These are phyloP conservation scores for Phytophthora pini DNA, from an alignment of 352 stramenopile genomes.

Conservation along the genomic window DNA sequence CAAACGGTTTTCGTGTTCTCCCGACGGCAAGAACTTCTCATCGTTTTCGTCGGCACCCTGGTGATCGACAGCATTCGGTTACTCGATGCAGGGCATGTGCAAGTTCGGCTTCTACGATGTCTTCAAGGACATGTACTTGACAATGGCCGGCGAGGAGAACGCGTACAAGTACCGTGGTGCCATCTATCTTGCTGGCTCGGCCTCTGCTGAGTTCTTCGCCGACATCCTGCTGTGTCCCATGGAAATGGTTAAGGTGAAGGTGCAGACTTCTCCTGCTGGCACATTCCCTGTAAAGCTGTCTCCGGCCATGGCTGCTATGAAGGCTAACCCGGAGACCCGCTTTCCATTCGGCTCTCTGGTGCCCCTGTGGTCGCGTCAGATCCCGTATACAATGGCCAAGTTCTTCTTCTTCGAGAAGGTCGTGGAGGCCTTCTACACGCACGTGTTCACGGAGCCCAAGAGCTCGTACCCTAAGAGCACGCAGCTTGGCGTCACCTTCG, in stretches of 20 bases:
- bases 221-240: conserved; percentile 94
- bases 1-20: too few relatives aligned
- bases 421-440: conserved; percentile 86
- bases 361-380: conserved; percentile 91
- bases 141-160: conserved; percentile 90
- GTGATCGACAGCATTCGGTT: conserved; percentile 86
- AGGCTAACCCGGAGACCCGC: conserved; percentile 84
- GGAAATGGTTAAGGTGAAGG: conserved; percentile 96
- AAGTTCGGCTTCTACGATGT: conserved; percentile 96
- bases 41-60: too few relatives aligned
- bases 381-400: conserved; percentile 99
- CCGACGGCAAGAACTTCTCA: too few relatives aligned
- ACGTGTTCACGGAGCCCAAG: conserved; percentile 92
- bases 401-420: conserved; percentile 97
- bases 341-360: conserved; percentile 93
- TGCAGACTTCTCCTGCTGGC: conserved; percentile 89
- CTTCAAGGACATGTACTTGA: conserved; percentile 95
- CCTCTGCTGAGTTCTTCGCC: conserved; percentile 94
- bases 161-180: conserved; percentile 92
- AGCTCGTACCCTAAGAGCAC: conserved; percentile 91
- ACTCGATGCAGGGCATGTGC: conserved; percentile 89
- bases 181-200: conserved; percentile 92
- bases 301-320: conserved; percentile 67
- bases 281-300: conserved; percentile 89
- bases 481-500: conserved; percentile 96